Evolutionary conservation across 257 asterid species (phyloP).

Genomic region (Apocynum venetum): DNA sequence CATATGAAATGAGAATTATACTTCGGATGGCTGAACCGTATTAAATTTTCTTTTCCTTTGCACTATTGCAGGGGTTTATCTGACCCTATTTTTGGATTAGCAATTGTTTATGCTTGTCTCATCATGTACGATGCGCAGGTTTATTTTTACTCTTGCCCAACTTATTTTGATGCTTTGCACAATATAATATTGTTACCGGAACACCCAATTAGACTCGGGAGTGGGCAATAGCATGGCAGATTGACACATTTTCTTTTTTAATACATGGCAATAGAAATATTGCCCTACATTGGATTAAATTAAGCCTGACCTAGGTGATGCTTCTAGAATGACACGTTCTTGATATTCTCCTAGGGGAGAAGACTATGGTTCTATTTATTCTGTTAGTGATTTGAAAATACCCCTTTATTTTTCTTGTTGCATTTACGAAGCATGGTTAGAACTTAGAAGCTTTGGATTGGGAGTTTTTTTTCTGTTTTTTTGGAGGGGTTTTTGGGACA

Average conservation of each 20-base stretch:
- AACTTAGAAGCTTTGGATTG: neutral
- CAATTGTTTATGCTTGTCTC: constrained; percentile 79
- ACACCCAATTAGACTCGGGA: neutral
- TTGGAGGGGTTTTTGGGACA: too few species aligned
- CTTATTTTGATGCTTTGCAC: constrained; percentile 1
- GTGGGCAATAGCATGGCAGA: neutral
- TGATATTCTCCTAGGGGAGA: neutral
- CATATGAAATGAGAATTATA: neutral
- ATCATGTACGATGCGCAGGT: constrained; percentile 96
- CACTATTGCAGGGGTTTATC: constrained; percentile 65
- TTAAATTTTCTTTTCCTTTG: neutral
- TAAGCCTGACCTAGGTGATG: neutral
- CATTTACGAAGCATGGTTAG: neutral
- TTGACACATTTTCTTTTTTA: too few species aligned
- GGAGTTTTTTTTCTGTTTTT: too few species aligned
- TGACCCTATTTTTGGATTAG: constrained; percentile 77
- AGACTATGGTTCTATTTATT: neutral
- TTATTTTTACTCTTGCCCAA: constrained; percentile 17
- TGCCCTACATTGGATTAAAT: neutral
- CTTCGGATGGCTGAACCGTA: neutral
- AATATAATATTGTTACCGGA: neutral
- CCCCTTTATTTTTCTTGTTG: neutral
- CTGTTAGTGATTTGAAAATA: neutral
- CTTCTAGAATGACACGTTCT: neutral
- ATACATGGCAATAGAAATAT: neutral